Conservation (phyloP, 75 land plant species). For the Pinus albicaulis region DNA sequence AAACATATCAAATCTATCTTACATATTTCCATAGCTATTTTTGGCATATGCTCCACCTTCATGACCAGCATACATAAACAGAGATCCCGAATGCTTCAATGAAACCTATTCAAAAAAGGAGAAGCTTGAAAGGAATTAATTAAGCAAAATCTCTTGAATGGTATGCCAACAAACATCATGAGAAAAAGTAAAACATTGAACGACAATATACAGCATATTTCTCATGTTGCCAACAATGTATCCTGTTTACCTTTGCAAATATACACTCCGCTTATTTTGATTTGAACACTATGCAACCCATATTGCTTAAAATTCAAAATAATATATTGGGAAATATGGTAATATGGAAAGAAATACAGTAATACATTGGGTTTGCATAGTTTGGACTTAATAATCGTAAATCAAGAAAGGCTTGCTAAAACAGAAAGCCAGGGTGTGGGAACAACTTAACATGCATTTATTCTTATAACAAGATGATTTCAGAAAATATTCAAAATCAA, state of each 20-base stretch:
- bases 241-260: neutral
- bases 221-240: neutral
- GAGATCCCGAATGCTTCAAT: slow-evolving; percentile 95
- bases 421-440: neutral
- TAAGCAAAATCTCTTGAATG: neutral
- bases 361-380: neutral
- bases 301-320: neutral
- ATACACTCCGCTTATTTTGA: neutral
- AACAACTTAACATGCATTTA: neutral
- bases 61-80: slow-evolving; percentile 96
- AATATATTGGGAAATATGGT: neutral
- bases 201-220: neutral
- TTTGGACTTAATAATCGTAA: neutral
- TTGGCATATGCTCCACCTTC: slow-evolving; percentile 98
- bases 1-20: slow-evolving; percentile 19
- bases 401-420: neutral
- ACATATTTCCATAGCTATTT: slow-evolving; percentile 97
- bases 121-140: neutral
- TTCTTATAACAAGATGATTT: neutral
- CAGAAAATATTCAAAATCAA: too few species aligned
- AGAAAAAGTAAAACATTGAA: neutral
- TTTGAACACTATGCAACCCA: neutral
- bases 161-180: neutral
- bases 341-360: neutral
- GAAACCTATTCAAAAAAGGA: slow-evolving; percentile 57